Base-by-base conservation (phyloP, 31 red algal genomes). In the Porphyra umbilicalis region DNA sequence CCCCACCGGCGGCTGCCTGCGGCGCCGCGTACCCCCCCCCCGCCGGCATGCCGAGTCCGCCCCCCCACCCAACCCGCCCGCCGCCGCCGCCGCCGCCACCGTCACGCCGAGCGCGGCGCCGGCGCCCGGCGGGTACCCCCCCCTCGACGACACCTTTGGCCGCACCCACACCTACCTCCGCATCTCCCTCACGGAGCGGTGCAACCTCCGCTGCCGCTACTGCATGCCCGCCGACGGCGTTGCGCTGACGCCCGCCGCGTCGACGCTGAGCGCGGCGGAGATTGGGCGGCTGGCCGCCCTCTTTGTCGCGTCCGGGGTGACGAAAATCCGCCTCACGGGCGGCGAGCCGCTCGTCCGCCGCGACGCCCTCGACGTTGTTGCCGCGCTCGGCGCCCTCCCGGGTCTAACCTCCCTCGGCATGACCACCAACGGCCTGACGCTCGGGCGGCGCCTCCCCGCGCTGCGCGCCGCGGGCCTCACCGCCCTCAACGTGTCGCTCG, bases 141-240 rank as follows among this genome's bases (percentile, higher is more conserved):
- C 90, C 40, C 85, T 96, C 14, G 37, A 35, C 10, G 96, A 98
- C 82, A 80, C 89, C 31, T 98, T 98, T 84, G 88, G 81, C n/a
- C 79, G 96, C 9, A 75, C 78, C 5, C 96, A 98, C 79, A 95
- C 89, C 16, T 98, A 98, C 83, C 88, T 98, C 46, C 84, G 96
- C 39, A 35, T 98, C 31, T 95, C 96, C 6, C 85, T 98, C 8
- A 98, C 96, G 38, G 96, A 98, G 40, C 86, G 86, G 36, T 98
- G 96, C 88, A 98, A 98, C 78, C 84, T 98, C 18, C 90, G 96
- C 32, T 98, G 96, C 81, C 76, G 44, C 36, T 98, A 98, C 84
- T 98, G 96, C 90, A 98, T 98, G 96, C 96, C 96, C 30, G 87
- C 33, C 25, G 75, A 88, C 32, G 91, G 91, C 10, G 79, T 92